These are phyloP conservation scores for Oryza australiensis DNA, from an alignment of 176 grass and related monocot species.

Conservation along the genomic window DNA sequence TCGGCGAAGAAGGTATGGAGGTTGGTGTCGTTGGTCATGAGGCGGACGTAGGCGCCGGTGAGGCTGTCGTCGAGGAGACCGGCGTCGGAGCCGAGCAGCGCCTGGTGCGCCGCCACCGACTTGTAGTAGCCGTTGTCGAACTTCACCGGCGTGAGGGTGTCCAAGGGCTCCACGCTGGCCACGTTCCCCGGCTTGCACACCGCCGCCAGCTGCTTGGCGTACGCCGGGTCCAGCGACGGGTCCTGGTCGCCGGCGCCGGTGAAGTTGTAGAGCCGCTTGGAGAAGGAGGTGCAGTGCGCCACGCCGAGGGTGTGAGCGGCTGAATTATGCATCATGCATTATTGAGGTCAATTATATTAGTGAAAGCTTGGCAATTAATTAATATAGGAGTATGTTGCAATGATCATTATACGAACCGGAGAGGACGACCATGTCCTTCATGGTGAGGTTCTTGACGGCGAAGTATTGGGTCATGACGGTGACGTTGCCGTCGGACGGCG, in stretches of 20 bases:
- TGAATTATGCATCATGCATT: not conserved
- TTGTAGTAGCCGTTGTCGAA: slow-evolving; percentile 61
- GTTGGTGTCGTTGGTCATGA: slow-evolving; percentile 46
- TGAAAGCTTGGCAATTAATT: no score
- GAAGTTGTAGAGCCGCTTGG: slow-evolving; percentile 55
- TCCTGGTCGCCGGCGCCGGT: slow-evolving; percentile 47
- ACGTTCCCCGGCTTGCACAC: slow-evolving; percentile 8
- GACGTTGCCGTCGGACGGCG: slow-evolving; percentile 53
- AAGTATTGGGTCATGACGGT: slow-evolving; percentile 44
- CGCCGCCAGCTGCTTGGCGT: slow-evolving; percentile 23
- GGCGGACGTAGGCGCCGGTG: slow-evolving; percentile 41
- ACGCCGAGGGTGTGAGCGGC: slow-evolving; percentile 63
- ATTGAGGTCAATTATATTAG: no score
- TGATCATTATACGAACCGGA: slow-evolving; percentile 38
- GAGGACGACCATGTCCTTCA: slow-evolving; percentile 70
- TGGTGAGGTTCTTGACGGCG: slow-evolving; percentile 52
- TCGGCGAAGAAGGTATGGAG: slow-evolving; percentile 54
- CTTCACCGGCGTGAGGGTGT: not conserved
- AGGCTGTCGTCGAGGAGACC: slow-evolving; percentile 55
- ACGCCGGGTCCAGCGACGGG: slow-evolving; percentile 40
- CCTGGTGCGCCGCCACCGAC: slow-evolving; percentile 21
- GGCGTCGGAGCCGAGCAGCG: slow-evolving; percentile 47
- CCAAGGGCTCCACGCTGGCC: slow-evolving; percentile 37
- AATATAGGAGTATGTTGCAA: no score
- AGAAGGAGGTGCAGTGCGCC: slow-evolving; percentile 60